phyloP scores from a whole-genome alignment of 805 yeast genomes.

The Candida khao-thaluensis region DNA sequence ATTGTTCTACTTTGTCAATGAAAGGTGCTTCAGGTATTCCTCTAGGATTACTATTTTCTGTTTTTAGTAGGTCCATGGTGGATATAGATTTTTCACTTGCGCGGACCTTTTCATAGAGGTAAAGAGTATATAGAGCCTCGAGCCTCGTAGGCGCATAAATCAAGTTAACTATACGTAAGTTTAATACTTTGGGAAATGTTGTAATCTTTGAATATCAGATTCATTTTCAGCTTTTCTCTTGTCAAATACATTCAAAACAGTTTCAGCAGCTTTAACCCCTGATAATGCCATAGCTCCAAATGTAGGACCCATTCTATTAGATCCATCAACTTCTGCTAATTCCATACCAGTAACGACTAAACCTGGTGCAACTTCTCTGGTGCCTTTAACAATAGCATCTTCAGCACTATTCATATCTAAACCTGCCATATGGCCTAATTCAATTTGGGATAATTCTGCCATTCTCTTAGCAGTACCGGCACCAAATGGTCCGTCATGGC shows the following conservation, averaged over 20 bases:
- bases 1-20: conserved; percentile 76
- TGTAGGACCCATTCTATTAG: conserved; percentile 83
- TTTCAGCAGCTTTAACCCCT: conserved; percentile 77
- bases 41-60: conserved; percentile 66
- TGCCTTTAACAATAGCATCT: conserved; percentile 68
- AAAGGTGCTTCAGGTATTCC: conserved; percentile 98
- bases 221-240: conserved; percentile 13
- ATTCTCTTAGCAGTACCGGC: conserved; percentile 73
- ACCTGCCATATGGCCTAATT: conserved; percentile 70
- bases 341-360: conserved; percentile 77
- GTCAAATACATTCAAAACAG: conserved; percentile 38
- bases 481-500: conserved; percentile 84
- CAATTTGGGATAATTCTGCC: conserved; percentile 28
- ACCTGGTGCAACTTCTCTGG: conserved; percentile 66
- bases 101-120: too few relatives aligned
- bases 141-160: background rate
- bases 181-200: conserved; percentile 8
- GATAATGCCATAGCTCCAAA: conserved; percentile 79
- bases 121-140: too few relatives aligned
- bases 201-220: conserved; percentile 11
- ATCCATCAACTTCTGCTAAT: conserved; percentile 72
- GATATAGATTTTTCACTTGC: background rate
- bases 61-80: conserved; percentile 17
- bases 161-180: background rate
- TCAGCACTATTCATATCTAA: conserved; percentile 77